Percentiles rank a stretch among this genome's conserved stretches.
These are phyloP conservation scores for Alternaria incomplexa DNA, from an alignment of 2,329 filamentous ascomycete genomes.

Conservation along the genomic window DNA sequence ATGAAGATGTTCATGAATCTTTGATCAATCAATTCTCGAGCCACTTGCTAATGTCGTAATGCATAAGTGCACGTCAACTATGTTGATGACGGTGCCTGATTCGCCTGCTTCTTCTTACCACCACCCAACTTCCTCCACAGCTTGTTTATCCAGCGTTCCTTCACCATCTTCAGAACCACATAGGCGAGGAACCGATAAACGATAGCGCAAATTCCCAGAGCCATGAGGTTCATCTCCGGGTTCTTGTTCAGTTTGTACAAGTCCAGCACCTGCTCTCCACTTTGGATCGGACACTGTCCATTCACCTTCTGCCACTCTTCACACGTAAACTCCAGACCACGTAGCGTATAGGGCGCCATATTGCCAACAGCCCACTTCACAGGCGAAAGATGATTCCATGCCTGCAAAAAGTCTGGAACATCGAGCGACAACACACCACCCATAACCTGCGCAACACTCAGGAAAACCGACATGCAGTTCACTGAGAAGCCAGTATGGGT, in stretches of 20 bases:
- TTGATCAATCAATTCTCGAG: neutral
- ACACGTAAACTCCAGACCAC: slow-evolving; percentile 68
- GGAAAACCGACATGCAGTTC: slow-evolving; percentile 72
- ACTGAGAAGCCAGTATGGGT: slow-evolving; percentile 77
- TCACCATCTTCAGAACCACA: slow-evolving; percentile 60
- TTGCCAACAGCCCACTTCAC: slow-evolving; percentile 73
- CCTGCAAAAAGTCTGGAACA: slow-evolving; percentile 33
- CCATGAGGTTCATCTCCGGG: slow-evolving; percentile 66
- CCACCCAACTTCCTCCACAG: slow-evolving; percentile 35
- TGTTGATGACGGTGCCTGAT: neutral
- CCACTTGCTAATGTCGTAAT: neutral
- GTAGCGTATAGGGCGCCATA: slow-evolving; percentile 69
- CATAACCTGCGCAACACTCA: slow-evolving; percentile 75
- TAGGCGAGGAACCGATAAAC: slow-evolving; percentile 71
- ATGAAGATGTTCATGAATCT: neutral
- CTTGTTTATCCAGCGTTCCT: slow-evolving; percentile 58
- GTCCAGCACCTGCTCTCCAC: slow-evolving; percentile 69
- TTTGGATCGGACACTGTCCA: slow-evolving; percentile 69
- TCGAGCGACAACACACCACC: slow-evolving; percentile 34
- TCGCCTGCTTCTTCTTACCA: slow-evolving; percentile 14
- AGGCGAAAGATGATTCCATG: slow-evolving; percentile 74
- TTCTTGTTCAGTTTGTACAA: slow-evolving; percentile 71
- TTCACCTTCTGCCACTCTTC: slow-evolving; percentile 63
- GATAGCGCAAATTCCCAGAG: slow-evolving; percentile 67
- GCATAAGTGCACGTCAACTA: neutral